phyloP scores from a whole-genome alignment of 1,284 basidiomycete species.

The Ustilago cynodontis region DNA sequence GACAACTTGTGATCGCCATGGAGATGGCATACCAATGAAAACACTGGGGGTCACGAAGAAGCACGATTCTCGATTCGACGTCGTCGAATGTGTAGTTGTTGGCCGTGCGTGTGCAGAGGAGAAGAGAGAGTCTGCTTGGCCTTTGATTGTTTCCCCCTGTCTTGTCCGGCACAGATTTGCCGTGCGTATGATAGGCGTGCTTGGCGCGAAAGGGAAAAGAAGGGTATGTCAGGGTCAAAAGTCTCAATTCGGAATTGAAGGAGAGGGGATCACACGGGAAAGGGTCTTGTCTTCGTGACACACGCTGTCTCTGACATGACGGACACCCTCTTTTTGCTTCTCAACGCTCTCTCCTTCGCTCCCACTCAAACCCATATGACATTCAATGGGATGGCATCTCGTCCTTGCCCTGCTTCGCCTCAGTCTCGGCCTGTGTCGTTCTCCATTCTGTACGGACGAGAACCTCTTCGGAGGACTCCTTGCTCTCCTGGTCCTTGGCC shows the following conservation, averaged over 20 bases:
- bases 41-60: no score
- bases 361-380: no score
- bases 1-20: no score
- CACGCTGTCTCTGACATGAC: not conserved
- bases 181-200: not conserved
- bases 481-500: not conserved
- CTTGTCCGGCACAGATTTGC: not conserved
- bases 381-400: no score
- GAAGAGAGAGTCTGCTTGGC: not conserved
- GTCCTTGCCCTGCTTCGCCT: no score
- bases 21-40: no score
- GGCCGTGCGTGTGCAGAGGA: no score
- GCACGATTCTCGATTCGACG: not conserved
- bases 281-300: not conserved
- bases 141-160: not conserved
- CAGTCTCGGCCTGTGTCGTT: no score
- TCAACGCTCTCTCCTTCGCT: no score
- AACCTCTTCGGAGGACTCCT: not conserved
- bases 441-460: not conserved
- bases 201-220: not conserved
- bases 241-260: not conserved
- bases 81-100: not conserved
- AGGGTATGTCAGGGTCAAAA: not conserved
- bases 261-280: not conserved
- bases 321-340: not conserved